Percentiles rank a stretch among this genome's conserved stretches.
Conservation (phyloP, 2,329 filamentous ascomycete species). For the Fusarium napiforme region DNA sequence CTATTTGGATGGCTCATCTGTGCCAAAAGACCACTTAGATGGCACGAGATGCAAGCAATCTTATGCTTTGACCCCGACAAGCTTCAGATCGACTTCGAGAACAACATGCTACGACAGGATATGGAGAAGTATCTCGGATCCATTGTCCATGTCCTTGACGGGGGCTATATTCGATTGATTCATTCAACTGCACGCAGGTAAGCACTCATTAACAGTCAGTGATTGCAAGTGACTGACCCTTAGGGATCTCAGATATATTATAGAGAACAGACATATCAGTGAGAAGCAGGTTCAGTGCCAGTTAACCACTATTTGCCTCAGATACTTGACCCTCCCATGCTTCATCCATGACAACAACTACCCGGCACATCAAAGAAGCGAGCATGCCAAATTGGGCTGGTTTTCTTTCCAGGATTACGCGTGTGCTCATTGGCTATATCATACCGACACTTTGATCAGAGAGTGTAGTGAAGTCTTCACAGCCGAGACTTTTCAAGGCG, state of each 20-base stretch:
- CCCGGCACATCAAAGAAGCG: neutral
- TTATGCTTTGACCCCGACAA: neutral
- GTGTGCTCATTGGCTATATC: neutral
- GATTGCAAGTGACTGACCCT: accelerated
- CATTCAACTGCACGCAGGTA: neutral
- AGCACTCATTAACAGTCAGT: accelerated
- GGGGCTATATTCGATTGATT: neutral
- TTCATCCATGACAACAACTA: neutral
- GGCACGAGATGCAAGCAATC: conserved; percentile 13
- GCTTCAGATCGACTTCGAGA: neutral
- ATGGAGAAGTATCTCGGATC: conserved; percentile 8
- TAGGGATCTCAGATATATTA: neutral
- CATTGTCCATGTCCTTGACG: neutral
- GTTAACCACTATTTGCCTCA: neutral
- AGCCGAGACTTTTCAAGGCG: accelerated
- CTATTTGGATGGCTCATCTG: conserved; percentile 10
- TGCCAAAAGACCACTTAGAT: neutral
- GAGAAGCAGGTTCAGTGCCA: neutral
- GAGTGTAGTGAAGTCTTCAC: neutral
- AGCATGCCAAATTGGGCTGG: neutral
- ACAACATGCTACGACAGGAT: neutral
- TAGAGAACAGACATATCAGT: neutral
- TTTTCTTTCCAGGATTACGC: conserved; percentile 14
- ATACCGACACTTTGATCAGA: neutral
- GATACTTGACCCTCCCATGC: neutral